Conservation (phyloP, 257 asterid species). For the Jacaranda mimosifolia region DNA sequence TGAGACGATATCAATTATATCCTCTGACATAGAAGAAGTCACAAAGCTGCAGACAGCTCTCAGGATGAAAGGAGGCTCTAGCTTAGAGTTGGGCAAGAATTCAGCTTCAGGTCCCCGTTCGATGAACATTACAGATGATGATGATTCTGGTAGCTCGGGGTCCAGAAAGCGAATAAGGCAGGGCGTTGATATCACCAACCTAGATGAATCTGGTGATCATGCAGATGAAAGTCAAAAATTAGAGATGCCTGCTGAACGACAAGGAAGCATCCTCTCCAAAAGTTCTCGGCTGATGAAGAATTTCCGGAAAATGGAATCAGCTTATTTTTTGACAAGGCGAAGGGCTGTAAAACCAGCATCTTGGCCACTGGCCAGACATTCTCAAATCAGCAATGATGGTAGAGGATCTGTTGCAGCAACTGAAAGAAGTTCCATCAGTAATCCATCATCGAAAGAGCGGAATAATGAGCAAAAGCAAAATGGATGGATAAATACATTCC, state of each 20-base stretch:
- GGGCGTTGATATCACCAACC: conserved; percentile 39
- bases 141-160: conserved; percentile 67
- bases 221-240: conserved; percentile 44
- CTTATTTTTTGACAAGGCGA: conserved; percentile 75
- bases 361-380: conserved; percentile 54
- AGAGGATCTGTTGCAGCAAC: conserved; percentile 61
- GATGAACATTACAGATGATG: conserved; percentile 50
- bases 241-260: conserved; percentile 49
- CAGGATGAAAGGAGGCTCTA: conserved; percentile 55
- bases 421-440: conserved; percentile 81
- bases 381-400: conserved; percentile 55
- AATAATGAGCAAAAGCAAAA: conserved; percentile 55
- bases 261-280: conserved; percentile 58
- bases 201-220: conserved; percentile 47
- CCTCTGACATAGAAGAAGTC: conserved; percentile 87
- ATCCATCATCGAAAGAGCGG: conserved; percentile 65
- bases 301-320: conserved; percentile 81
- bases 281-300: conserved; percentile 82
- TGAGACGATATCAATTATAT: conserved; percentile 68
- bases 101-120: conserved; percentile 44
- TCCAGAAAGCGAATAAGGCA: conserved; percentile 82
- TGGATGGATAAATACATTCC: conserved; percentile 82
- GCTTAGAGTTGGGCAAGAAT: conserved; percentile 52
- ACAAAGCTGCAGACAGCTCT: conserved; percentile 64
- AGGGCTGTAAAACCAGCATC: conserved; percentile 53